Conservation (phyloP, 2,329 filamentous ascomycete species). For the Hypoxylon sp. region DNA sequence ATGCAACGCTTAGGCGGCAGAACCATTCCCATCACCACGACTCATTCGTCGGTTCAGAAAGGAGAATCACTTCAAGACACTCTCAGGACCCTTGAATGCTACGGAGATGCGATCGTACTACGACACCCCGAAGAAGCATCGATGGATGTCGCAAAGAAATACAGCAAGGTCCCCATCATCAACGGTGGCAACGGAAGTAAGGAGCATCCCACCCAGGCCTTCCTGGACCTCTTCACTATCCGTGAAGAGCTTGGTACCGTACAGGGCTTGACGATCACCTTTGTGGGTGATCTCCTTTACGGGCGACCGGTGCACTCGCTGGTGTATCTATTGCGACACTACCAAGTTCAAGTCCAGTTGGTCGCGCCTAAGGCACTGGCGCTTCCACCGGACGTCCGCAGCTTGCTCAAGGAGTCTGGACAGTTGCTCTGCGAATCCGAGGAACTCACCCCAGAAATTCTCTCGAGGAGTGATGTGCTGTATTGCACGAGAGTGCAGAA, state of each 20-base stretch:
- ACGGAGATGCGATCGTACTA: slow-evolving; percentile 95
- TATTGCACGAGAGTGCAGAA: slow-evolving; percentile 98
- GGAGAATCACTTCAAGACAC: slow-evolving; percentile 95
- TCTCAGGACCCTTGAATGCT: slow-evolving; percentile 92
- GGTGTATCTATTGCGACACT: slow-evolving; percentile 93
- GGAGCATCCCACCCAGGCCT: slow-evolving; percentile 97
- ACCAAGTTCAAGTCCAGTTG: slow-evolving; percentile 94
- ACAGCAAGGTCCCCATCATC: slow-evolving; percentile 91
- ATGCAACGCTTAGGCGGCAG: slow-evolving; percentile 98
- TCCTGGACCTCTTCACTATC: slow-evolving; percentile 98
- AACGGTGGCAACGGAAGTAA: slow-evolving; percentile 97
- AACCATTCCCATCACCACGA: slow-evolving; percentile 84
- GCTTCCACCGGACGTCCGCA: slow-evolving; percentile 81
- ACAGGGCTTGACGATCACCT: slow-evolving; percentile 95
- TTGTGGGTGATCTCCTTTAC: slow-evolving; percentile 92
- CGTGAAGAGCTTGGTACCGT: slow-evolving; percentile 97
- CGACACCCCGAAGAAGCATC: slow-evolving; percentile 89
- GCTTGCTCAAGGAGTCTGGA: slow-evolving; percentile 79
- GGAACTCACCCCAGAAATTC: slow-evolving; percentile 86
- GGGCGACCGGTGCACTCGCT: slow-evolving; percentile 96
- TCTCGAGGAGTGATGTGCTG: slow-evolving; percentile 89
- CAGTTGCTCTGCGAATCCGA: slow-evolving; percentile 84
- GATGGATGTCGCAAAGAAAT: slow-evolving; percentile 86
- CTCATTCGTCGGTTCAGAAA: slow-evolving; percentile 91
- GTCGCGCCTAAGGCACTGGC: slow-evolving; percentile 85